A percentile compares a stretch with the other conserved stretches of the same genome.
These are phyloP conservation scores for Globisporangium acanthophoron DNA, from an alignment of 352 stramenopile species.

Conservation along the genomic window DNA sequence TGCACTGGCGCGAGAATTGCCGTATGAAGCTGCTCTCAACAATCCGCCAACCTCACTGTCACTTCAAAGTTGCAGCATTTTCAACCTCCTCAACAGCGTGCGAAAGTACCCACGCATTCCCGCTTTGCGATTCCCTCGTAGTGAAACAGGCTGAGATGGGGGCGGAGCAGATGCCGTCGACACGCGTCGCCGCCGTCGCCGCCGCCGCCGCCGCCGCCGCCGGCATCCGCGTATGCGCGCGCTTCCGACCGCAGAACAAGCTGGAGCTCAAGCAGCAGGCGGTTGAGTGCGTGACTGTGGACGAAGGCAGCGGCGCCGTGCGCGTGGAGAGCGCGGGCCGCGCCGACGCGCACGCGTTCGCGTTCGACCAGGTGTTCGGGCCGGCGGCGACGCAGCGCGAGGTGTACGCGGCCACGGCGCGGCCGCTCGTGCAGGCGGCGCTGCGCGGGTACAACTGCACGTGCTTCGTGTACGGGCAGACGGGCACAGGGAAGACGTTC, in stretches of 20 bases:
- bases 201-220: slow-evolving; percentile 18
- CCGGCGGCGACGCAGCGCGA: slow-evolving; percentile 45
- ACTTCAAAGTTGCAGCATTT: background rate
- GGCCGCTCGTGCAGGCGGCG: slow-evolving; percentile 51
- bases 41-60: too few relatives aligned
- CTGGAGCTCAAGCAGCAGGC: slow-evolving; percentile 66
- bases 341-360: slow-evolving; percentile 49
- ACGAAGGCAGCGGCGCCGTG: slow-evolving; percentile 42
- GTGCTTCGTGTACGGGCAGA: slow-evolving; percentile 92
- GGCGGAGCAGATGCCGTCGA: background rate
- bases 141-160: background rate
- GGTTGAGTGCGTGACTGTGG: slow-evolving; percentile 48
- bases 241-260: slow-evolving; percentile 75
- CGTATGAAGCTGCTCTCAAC: too few relatives aligned
- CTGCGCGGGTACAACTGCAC: slow-evolving; percentile 88
- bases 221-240: slow-evolving; percentile 65
- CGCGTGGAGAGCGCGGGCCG: slow-evolving; percentile 9
- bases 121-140: background rate
- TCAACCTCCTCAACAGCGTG: background rate
- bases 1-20: too few relatives aligned
- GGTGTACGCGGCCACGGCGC: slow-evolving; percentile 60
- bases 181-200: too few relatives aligned
- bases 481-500: slow-evolving; percentile 90
- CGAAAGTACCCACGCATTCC: background rate
- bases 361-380: slow-evolving; percentile 70